Percentiles rank a stretch among this genome's conserved stretches.
Evolutionary conservation across 108 stramenopile species (phyloP).

Genomic region (Schizochytrium sp.): DNA sequence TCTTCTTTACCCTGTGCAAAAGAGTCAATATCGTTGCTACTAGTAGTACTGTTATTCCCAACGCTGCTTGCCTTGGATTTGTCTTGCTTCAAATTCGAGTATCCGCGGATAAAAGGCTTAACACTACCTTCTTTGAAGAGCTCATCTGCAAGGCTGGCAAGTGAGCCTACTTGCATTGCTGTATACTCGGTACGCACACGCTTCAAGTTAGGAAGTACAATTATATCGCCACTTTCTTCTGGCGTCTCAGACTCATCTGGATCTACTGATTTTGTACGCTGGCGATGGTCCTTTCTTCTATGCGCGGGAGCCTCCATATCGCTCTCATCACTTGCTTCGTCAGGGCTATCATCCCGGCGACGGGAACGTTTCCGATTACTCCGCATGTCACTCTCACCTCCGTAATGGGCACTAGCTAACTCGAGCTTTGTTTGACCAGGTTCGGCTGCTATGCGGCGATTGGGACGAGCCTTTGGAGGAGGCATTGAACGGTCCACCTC

Average conservation of each 20-base stretch:
- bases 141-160: neutral
- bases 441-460: neutral
- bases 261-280: neutral
- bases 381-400: too few relatives aligned
- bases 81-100: neutral
- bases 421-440: neutral
- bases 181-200: neutral
- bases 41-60: neutral
- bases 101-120: neutral
- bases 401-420: too few relatives aligned
- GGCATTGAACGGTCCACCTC: constrained; percentile 5
- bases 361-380: too few relatives aligned
- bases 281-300: too few relatives aligned
- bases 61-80: neutral
- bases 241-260: constrained; percentile 4
- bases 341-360: too few relatives aligned
- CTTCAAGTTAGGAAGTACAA: neutral
- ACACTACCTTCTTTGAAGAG: neutral
- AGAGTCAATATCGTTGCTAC: neutral
- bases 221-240: neutral
- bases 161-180: neutral
- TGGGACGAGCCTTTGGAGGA: neutral
- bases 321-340: too few relatives aligned
- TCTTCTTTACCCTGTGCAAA: too few relatives aligned
- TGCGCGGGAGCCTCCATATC: too few relatives aligned